Base-by-base conservation (phyloP, 139 green algal species). In the Chlorella vulgaris region DNA sequence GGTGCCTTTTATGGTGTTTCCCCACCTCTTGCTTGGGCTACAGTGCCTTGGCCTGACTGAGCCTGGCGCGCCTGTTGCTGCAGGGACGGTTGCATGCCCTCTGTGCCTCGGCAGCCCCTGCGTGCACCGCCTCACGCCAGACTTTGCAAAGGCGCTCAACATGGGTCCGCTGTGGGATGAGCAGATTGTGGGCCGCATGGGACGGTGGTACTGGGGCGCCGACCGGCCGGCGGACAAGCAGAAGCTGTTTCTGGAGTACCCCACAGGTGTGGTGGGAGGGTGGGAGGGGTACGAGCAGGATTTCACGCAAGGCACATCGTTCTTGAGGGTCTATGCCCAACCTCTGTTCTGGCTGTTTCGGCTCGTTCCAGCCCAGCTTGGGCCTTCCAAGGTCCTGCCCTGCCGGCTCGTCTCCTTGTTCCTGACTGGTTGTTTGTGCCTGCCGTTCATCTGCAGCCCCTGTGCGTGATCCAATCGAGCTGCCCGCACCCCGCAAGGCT, bases 41-140 rank as follows among this genome's bases (percentile, higher is more conserved):
- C n/a, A n/a, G n/a, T n/a, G n/a, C n/a, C n/a, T n/a, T n/a, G n/a
- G n/a, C n/a, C n/a, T n/a, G n/a, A n/a, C n/a, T n/a, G n/a, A n/a
- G n/a, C n/a, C n/a, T n/a, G n/a, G n/a, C n/a, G n/a, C n/a, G n/a
- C n/a, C n/a, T n/a, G n/a, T n/a, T n/a, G n/a, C 61, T 33, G 80
- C 86, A 43, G 86, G 86, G 35, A 90, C 86, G 21, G 66, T 87
- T 40, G 4, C 75, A 1, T 90, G 86, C 76, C 75, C 84, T 38
- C 35, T 68, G 31, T 90, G 86, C 76, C 33, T 50, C 2, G 84
- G 84, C 51, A 62, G 26, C 35, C 80, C 80, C 26, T 50, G 43
- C 18, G 61, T 89, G 35, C 40, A 50, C 33, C 76, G 80, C 13
- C 69, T 89, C 33, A 89, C 84, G 15, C 84, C 86, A 35, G 80